Conservation (phyloP, 1,284 basidiomycete species). For the Cutaneotrichosporon arboriforme region DNA sequence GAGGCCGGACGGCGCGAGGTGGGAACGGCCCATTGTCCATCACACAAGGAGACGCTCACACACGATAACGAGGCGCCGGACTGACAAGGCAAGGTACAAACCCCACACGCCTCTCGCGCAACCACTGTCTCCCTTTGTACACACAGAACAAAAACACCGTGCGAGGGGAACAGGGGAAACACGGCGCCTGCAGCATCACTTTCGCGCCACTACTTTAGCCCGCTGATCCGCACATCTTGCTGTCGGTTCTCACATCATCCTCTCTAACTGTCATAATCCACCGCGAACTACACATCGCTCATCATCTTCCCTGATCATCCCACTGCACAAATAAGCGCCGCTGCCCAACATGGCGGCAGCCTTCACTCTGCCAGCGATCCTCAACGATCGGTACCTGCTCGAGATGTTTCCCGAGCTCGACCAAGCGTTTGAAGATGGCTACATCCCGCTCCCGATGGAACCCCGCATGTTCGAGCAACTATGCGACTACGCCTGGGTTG, state of each 20-base stretch:
- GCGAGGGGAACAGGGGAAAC: neutral
- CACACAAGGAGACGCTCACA: too few species aligned
- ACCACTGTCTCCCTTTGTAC: neutral
- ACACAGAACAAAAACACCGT: neutral
- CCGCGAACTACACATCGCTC: neutral
- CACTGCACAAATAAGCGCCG: neutral
- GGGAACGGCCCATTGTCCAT: too few species aligned
- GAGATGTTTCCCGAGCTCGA: neutral
- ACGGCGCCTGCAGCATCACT: too few species aligned
- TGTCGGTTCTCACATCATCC: neutral
- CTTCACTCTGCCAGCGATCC: neutral
- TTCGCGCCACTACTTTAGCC: too few species aligned
- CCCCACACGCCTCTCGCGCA: neutral
- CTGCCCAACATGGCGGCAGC: neutral
- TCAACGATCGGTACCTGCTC: neutral
- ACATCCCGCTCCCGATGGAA: neutral
- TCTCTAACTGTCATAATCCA: neutral
- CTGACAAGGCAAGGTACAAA: neutral
- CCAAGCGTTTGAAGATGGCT: neutral
- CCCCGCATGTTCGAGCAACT: neutral
- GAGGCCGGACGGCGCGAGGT: too few species aligned
- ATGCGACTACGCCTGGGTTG: neutral
- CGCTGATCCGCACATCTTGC: neutral
- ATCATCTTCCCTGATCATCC: neutral
- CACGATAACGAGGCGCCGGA: too few species aligned